Percentiles rank a stretch among this genome's conserved stretches.
Evolutionary conservation across 257 asterid genomes (phyloP).

Genomic region (Capsicum rhomboideum): DNA sequence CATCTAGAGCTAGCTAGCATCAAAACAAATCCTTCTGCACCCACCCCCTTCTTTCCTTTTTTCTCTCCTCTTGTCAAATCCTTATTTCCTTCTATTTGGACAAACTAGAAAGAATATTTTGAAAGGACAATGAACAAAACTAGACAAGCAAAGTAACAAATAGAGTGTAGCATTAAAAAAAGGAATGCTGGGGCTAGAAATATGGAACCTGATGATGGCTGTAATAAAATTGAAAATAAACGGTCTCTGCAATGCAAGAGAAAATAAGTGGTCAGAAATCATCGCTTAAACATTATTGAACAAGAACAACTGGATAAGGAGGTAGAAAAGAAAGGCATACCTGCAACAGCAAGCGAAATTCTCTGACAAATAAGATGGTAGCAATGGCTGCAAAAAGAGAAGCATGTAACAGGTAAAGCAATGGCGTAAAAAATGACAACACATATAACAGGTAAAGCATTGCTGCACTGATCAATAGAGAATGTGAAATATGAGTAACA

Average conservation of each 20-base stretch:
- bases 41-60: too few species aligned
- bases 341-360: slow-evolving; percentile 43
- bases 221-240: slow-evolving; percentile 36
- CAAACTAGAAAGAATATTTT: neutral
- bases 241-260: slow-evolving; percentile 59
- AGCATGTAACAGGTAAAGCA: neutral
- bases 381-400: slow-evolving; percentile 65
- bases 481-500: neutral
- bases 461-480: neutral
- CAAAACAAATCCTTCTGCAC: neutral
- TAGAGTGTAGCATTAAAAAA: neutral
- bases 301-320: neutral
- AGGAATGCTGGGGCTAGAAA: neutral
- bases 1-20: neutral
- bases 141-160: neutral
- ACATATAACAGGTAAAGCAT: neutral
- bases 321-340: slow-evolving; percentile 28
- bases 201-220: slow-evolving; percentile 49
- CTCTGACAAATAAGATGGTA: slow-evolving; percentile 63
- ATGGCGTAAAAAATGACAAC: slow-evolving; percentile 39
- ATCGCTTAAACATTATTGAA: neutral
- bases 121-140: neutral
- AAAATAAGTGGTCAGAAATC: slow-evolving; percentile 4
- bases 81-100: neutral
- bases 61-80: neutral